These are phyloP conservation scores for Ceratobasidium sp. DNA, from an alignment of 1,284 basidiomycete species.

Conservation along the genomic window DNA sequence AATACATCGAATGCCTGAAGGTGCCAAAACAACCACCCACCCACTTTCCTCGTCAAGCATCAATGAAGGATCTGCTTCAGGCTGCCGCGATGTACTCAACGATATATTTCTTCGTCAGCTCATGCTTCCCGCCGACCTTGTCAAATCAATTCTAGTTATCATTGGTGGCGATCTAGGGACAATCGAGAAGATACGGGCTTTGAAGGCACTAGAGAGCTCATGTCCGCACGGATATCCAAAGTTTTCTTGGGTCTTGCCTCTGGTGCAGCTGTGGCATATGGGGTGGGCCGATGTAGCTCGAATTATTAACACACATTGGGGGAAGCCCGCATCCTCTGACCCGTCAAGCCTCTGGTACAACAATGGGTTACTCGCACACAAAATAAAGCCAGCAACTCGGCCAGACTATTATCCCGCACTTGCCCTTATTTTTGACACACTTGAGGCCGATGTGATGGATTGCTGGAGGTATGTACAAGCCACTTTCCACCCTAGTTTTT, in stretches of 20 bases:
- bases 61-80: conserved; percentile 9
- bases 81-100: conserved; percentile 1
- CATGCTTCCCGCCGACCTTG: conserved; percentile 37
- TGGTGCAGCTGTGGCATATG: conserved; percentile 57
- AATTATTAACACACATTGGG: conserved; percentile 55
- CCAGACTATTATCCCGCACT: conserved; percentile 17
- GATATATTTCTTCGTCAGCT: conserved; percentile 34
- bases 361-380: neutral
- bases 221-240: conserved; percentile 47
- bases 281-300: conserved; percentile 57
- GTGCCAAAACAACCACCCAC: neutral
- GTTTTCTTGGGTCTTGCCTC: conserved; percentile 53
- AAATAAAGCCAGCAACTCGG: neutral
- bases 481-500: no score
- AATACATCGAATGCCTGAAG: conserved; percentile 9
- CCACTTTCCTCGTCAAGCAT: conserved; percentile 2
- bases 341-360: conserved; percentile 6
- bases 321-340: conserved; percentile 10
- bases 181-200: conserved; percentile 47
- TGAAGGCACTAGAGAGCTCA: conserved; percentile 34
- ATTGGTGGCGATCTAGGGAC: conserved; percentile 49
- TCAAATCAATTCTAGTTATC: conserved; percentile 39
- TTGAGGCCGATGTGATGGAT: conserved; percentile 4
- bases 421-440: neutral
- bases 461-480: conserved; percentile 23